phyloP scores from a whole-genome alignment of 176 grass and related monocot genomes.

The Raddia guianensis region DNA sequence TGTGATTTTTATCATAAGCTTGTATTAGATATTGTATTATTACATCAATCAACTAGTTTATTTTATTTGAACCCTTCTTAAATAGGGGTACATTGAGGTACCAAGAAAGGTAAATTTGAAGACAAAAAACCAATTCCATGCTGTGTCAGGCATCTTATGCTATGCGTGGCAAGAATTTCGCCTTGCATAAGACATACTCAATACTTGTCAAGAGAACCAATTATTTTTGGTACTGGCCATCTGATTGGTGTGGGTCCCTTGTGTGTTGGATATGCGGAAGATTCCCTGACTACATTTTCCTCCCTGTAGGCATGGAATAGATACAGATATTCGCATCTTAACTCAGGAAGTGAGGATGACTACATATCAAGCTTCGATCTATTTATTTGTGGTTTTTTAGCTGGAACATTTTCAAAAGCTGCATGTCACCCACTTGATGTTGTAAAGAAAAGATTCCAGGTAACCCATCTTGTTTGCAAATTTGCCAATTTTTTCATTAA shows the following conservation, averaged over 20 bases:
- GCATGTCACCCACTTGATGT: constrained; percentile 96
- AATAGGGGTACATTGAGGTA: neutral
- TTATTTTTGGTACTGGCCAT: neutral
- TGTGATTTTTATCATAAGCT: neutral
- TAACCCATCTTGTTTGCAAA: constrained; percentile 39
- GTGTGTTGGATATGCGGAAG: neutral
- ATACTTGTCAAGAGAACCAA: constrained; percentile 13
- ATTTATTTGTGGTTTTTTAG: constrained; percentile 92
- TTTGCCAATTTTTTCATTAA: neutral
- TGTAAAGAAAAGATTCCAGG: constrained; percentile 97
- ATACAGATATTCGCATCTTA: constrained; percentile 64
- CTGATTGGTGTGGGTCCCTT: neutral
- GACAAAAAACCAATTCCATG: neutral
- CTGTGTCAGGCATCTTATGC: neutral
- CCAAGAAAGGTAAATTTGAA: neutral
- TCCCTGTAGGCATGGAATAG: constrained; percentile 75
- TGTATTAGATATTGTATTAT: constrained; percentile 9
- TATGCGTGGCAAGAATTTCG: neutral
- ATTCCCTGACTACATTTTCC: constrained; percentile 18
- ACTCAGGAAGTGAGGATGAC: constrained; percentile 51
- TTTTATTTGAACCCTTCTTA: neutral
- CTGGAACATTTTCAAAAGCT: constrained; percentile 84
- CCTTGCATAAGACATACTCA: neutral
- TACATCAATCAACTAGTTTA: neutral
- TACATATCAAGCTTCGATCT: constrained; percentile 81